These are phyloP conservation scores for Obelidium mucronatum DNA, from an alignment of 192 early-diverging fungal genomes.

Conservation along the genomic window DNA sequence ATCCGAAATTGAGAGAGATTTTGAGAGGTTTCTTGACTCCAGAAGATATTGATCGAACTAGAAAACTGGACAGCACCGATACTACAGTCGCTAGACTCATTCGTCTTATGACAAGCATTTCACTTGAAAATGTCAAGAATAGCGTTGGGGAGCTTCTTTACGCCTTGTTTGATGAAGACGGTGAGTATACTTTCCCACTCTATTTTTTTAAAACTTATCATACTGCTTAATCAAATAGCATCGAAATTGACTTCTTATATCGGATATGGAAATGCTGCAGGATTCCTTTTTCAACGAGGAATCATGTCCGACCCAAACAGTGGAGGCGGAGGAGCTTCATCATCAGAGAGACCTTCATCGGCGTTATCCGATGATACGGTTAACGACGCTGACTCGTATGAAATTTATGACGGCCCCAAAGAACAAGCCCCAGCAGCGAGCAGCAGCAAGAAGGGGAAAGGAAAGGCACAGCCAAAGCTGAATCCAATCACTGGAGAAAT, in stretches of 20 bases:
- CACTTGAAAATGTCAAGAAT: slow-evolving; percentile 64
- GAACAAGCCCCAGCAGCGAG: neutral
- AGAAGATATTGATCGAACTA: slow-evolving; percentile 74
- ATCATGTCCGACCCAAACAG: slow-evolving; percentile 49
- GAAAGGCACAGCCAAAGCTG: slow-evolving; percentile 42
- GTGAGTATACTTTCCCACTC: slow-evolving; percentile 46
- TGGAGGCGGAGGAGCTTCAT: neutral
- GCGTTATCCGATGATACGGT: neutral
- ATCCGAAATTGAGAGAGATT: slow-evolving; percentile 46
- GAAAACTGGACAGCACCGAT: slow-evolving; percentile 70
- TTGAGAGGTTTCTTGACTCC: slow-evolving; percentile 65
- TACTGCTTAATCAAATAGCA: slow-evolving; percentile 48
- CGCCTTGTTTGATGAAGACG: slow-evolving; percentile 72
- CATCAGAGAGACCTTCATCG: neutral
- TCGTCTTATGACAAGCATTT: slow-evolving; percentile 71
- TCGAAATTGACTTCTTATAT: slow-evolving; percentile 69
- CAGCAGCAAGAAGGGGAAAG: slow-evolving; percentile 5
- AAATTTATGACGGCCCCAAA: slow-evolving; percentile 11
- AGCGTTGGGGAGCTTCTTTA: slow-evolving; percentile 71
- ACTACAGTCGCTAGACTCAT: slow-evolving; percentile 71
- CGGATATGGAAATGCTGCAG: slow-evolving; percentile 94
- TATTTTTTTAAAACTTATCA: neutral
- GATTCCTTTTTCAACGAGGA: slow-evolving; percentile 82
- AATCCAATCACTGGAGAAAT: slow-evolving; percentile 94
- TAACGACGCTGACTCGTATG: neutral